phyloP scores from a whole-genome alignment of 148 eudicot species.

The Polygonum aviculare region DNA sequence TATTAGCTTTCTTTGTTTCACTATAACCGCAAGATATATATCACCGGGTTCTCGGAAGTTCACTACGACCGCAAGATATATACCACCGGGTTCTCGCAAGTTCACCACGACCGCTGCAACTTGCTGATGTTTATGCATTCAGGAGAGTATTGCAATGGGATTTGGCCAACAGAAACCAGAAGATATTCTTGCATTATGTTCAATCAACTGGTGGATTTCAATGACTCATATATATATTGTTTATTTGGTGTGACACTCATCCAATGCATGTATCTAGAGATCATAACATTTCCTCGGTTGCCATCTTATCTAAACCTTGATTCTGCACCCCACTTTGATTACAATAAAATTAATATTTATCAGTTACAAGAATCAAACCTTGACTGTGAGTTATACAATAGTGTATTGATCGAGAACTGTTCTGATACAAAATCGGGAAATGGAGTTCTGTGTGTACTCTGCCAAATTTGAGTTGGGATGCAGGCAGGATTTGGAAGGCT shows the following conservation, averaged over 20 bases:
- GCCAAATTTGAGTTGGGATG: too few species aligned
- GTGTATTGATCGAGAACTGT: too few species aligned
- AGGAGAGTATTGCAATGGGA: not conserved
- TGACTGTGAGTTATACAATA: too few species aligned
- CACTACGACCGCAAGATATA: not conserved
- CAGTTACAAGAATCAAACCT: not conserved
- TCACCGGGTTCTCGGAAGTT: not conserved
- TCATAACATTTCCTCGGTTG: not conserved
- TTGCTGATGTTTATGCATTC: not conserved
- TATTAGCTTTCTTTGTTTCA: not conserved
- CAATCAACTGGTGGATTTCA: not conserved
- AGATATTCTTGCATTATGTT: not conserved
- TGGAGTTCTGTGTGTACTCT: too few species aligned
- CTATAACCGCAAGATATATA: not conserved
- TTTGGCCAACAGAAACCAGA: not conserved
- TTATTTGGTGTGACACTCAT: not conserved
- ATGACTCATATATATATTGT: not conserved
- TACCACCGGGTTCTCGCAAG: not conserved
- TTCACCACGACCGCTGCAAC: not conserved
- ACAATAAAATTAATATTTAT: not conserved
- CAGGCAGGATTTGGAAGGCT: too few species aligned
- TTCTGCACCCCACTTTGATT: not conserved
- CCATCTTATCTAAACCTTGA: not conserved
- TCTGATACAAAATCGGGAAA: too few species aligned
- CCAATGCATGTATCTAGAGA: not conserved